These are phyloP conservation scores for Xylaria bambusicola DNA, from an alignment of 495 filamentous ascomycete genomes.

Conservation along the genomic window DNA sequence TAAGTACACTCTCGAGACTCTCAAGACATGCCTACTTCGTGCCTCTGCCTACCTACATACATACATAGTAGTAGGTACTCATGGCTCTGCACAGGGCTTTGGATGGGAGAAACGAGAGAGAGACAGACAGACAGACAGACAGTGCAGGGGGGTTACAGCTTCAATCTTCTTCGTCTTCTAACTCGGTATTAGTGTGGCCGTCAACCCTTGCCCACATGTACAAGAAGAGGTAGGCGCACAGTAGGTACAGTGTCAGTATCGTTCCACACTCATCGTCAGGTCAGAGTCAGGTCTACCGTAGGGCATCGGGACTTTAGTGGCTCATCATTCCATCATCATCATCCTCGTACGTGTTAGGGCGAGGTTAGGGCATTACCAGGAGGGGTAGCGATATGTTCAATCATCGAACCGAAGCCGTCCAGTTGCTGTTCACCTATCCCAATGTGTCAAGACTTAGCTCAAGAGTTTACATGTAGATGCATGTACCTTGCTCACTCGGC, in stretches of 20 bases:
- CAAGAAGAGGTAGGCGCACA: too few species aligned
- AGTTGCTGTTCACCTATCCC: too few species aligned
- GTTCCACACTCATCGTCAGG: not conserved
- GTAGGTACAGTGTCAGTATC: constrained; percentile 17
- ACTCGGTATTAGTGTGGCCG: too few species aligned
- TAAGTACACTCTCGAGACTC: too few species aligned
- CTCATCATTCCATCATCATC: constrained; percentile 15
- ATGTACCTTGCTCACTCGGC: not conserved
- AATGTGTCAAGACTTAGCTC: not conserved
- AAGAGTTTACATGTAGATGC: too few species aligned
- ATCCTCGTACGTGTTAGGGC: too few species aligned
- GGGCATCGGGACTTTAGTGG: constrained; percentile 8
- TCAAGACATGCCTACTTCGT: too few species aligned
- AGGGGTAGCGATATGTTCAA: too few species aligned
- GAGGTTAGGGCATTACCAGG: too few species aligned
- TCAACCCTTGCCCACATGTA: constrained; percentile 10
- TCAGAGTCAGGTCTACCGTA: not conserved
- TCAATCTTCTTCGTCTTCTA: constrained; percentile 17
- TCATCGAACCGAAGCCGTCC: too few species aligned
- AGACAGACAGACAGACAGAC: not conserved
- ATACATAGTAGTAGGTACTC: too few species aligned
- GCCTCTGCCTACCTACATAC: not conserved
- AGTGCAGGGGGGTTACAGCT: constrained; percentile 7
- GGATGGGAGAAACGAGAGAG: too few species aligned
- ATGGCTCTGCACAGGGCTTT: constrained; percentile 4